A percentile compares a stretch with the other conserved stretches of the same genome.
Conservation (phyloP, 139 green algal species). For the Chlamydomonas incerta region DNA sequence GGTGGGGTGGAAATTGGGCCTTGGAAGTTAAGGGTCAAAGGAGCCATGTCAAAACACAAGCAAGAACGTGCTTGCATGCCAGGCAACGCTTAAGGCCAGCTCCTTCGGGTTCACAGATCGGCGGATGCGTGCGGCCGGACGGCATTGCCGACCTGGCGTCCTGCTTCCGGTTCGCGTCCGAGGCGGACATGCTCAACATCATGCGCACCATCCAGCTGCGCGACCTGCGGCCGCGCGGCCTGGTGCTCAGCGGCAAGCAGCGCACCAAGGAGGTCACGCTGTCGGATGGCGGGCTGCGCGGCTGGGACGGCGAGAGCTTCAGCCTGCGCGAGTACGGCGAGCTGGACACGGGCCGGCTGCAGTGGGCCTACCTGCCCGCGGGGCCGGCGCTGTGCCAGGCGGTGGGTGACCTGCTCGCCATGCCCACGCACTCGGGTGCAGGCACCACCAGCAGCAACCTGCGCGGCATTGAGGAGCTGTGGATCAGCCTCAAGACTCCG, state of each 20-base stretch:
- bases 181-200: slow-evolving; percentile 24
- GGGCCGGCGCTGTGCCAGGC: slow-evolving; percentile 19
- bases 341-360: neutral
- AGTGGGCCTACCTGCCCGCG: slow-evolving; percentile 20
- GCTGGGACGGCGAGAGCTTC: slow-evolving; percentile 28
- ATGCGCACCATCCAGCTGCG: neutral
- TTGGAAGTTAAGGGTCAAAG: too few relatives aligned
- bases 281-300: slow-evolving; percentile 19
- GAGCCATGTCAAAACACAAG: too few relatives aligned
- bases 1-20: too few relatives aligned
- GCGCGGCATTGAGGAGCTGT: slow-evolving; percentile 33
- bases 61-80: too few relatives aligned
- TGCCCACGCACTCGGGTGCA: neutral
- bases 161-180: slow-evolving; percentile 1
- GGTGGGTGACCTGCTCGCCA: slow-evolving; percentile 17
- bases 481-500: neutral
- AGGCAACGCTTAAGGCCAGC: too few relatives aligned
- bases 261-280: slow-evolving; percentile 28
- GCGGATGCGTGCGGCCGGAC: slow-evolving; percentile 35
- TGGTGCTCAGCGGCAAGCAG: neutral
- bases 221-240: slow-evolving; percentile 33
- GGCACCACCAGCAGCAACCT: neutral
- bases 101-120: too few relatives aligned
- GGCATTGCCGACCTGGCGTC: slow-evolving; percentile 21
- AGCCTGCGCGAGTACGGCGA: slow-evolving; percentile 29